Base-by-base conservation (phyloP, 495 filamentous ascomycete species). In the Penicillium salamii region DNA sequence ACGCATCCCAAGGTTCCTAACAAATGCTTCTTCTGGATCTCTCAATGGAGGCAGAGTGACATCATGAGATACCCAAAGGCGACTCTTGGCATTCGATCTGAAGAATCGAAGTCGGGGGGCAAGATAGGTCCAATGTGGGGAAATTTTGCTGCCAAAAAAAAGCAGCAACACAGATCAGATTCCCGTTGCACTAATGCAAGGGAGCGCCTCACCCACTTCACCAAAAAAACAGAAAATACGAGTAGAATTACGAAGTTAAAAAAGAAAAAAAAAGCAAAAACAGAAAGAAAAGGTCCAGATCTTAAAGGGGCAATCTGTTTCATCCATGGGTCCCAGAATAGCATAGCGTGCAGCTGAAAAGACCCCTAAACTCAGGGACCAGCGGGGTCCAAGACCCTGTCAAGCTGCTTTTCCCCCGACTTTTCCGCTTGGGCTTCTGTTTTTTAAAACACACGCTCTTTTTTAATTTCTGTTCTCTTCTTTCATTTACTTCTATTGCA, bases 271-370 rank as follows among this genome's bases (percentile, higher is more conserved):
- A 26, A 12, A 31, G 40, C 11, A 19, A 38, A 19, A 42, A 17
- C 35, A 18, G 21, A n/a, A 5, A 28, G 18, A 20, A 12, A 3
- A 36, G 44, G 47, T 46, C 47, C 34, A 41, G 46, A 55, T 35
- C 41, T 12, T 23, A 35, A 36, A 46, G 35, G 32, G 43, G 14
- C 31, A 37, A 29, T 21, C n/a, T 49, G 55, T 59, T 55, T 58
- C 52, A 57, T 50, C 42, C 36, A 42, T 14, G 47, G 43, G 39
- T 36, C 43, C 41, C 29, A 47, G 45, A 52, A 56, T 49, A 44
- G 39, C 21, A 20, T 21, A 20, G 5, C 18, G 15, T 9, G 3
- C 20, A 8, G 48, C 41, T 53, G 52, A 44, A 13, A 23, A 7
- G 23, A 13, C 44, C 50, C 54, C 42, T 44, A 43, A 49, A 18